Base-by-base conservation (phyloP, 257 asterid species). In the Nicotiana otophora region DNA sequence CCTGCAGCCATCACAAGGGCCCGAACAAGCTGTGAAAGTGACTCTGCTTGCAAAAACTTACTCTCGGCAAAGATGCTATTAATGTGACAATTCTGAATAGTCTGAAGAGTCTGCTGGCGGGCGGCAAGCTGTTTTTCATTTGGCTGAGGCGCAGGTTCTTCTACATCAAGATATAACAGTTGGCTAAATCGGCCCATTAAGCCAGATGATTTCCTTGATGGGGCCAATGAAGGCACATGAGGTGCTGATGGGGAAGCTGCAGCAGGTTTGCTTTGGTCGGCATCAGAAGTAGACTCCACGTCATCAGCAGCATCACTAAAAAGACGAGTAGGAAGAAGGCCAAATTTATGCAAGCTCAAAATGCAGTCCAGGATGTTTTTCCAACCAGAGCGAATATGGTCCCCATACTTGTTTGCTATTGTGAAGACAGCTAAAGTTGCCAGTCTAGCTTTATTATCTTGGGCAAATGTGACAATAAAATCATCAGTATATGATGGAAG, bases 241-340 rank as follows among this genome's bases (percentile, higher is more conserved):
- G 93, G 34, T 62, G 87, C 82, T 11, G 92, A 81, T 51, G 92
- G 84, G 30, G 88, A 86, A 88, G 82, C 84, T 51, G 87, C 72
- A 42, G 86, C 85, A 77, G 86, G 62, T 84, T 84, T 91, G 33
- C 80, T 88, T 19, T 55, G 90, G 84, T 84, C 88, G 54, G 84
- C 90, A 77, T 87, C 95, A 83, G 92, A 77, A 57, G 88, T 85
- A 53, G 90, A 30, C 72, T 93, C 97, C 85, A 86, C 69, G 64
- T 92, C 94, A 84, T 92, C 94, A 79, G 92, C 91, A 77, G 96
- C 97, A 86, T 95, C 97, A 68, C 87, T 92, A 39, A 96, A 93
- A 82, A 92, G 91, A 83, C 97, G 96, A 70, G 96, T 88, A 33
- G 99, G 97, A 88, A 94, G 98, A 88, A 95, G 97, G 66, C 96